Percentiles rank a stretch among this genome's conserved stretches.
Evolutionary conservation across 495 filamentous ascomycete species (phyloP).

Genomic region (Aspergillus panamensis): DNA sequence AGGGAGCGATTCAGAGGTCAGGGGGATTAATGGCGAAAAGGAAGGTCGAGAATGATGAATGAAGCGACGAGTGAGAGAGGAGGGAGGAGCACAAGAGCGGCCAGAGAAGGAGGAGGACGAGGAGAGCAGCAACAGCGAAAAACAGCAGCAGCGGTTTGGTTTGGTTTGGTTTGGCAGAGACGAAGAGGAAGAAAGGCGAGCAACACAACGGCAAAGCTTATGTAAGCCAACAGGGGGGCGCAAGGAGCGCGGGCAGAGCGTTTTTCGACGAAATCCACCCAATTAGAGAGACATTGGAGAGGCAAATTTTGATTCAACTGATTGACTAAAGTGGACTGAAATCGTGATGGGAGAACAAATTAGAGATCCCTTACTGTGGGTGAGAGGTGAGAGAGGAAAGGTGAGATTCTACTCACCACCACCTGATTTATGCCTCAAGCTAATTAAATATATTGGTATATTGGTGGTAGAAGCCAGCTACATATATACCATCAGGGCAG

Average conservation of each 20-base stretch:
- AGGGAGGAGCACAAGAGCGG: constrained; percentile 24
- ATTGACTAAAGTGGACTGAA: no score
- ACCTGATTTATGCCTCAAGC: no score
- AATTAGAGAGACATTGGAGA: no score
- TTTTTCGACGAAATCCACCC: not conserved
- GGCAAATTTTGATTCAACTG: no score
- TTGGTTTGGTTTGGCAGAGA: not conserved
- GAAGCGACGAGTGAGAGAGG: constrained; percentile 24
- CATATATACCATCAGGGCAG: not conserved
- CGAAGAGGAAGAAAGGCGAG: constrained; percentile 11
- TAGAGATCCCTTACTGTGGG: no score
- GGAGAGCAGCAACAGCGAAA: constrained; percentile 17
- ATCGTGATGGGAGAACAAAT: no score
- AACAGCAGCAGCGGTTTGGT: constrained; percentile 11
- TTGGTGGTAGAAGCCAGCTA: no score
- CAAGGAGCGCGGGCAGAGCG: not conserved
- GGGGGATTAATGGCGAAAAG: constrained; percentile 16
- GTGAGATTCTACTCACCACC: no score
- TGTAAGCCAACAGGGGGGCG: constrained; percentile 14
- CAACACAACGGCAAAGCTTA: constrained; percentile 14
- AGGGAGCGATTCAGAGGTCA: constrained; percentile 14
- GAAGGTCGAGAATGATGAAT: constrained; percentile 18
- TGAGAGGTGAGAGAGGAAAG: no score
- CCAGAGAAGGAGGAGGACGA: constrained; percentile 10
- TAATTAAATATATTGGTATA: no score